phyloP scores from a whole-genome alignment of 1,139 yeast species.

The Cylindricascospora bacillispora region DNA sequence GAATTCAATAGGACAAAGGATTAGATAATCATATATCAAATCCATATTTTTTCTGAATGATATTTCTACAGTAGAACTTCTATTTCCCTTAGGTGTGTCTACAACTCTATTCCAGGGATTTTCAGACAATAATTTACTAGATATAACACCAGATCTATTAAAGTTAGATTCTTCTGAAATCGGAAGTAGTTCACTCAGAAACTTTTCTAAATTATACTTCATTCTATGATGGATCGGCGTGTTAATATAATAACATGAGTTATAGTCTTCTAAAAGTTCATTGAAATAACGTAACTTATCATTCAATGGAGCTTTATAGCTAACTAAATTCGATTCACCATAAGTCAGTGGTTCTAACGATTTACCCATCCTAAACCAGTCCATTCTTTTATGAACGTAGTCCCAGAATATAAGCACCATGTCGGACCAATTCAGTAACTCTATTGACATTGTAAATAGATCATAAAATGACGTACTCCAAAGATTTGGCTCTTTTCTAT shows the following conservation, averaged over 20 bases:
- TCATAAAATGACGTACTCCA: slow-evolving; percentile 18
- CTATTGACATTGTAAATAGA: slow-evolving; percentile 12
- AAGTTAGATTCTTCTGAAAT: slow-evolving; percentile 23
- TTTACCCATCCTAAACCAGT: slow-evolving; percentile 19
- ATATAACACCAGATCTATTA: slow-evolving; percentile 18
- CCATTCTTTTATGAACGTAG: slow-evolving; percentile 19
- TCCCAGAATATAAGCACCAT: slow-evolving; percentile 17
- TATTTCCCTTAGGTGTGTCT: slow-evolving; percentile 8
- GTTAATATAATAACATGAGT: slow-evolving; percentile 12
- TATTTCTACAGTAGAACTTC: slow-evolving; percentile 8
- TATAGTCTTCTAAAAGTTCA: slow-evolving; percentile 10
- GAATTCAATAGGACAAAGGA: no score
- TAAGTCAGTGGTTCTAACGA: slow-evolving; percentile 8
- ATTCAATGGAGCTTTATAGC: slow-evolving; percentile 22
- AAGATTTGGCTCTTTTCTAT: slow-evolving; percentile 6
- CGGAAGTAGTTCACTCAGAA: slow-evolving; percentile 21
- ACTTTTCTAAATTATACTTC: slow-evolving; percentile 17
- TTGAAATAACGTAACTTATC: slow-evolving; percentile 23
- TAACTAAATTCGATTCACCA: slow-evolving; percentile 17
- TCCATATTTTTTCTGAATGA: no score
- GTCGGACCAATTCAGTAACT: slow-evolving; percentile 17
- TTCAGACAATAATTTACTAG: slow-evolving; percentile 10
- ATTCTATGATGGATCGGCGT: slow-evolving; percentile 18
- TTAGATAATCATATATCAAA: no score
- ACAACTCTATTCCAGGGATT: slow-evolving; percentile 12